Conservation (phyloP, 306 rosid genomes). For the Abrus pulchellus region DNA sequence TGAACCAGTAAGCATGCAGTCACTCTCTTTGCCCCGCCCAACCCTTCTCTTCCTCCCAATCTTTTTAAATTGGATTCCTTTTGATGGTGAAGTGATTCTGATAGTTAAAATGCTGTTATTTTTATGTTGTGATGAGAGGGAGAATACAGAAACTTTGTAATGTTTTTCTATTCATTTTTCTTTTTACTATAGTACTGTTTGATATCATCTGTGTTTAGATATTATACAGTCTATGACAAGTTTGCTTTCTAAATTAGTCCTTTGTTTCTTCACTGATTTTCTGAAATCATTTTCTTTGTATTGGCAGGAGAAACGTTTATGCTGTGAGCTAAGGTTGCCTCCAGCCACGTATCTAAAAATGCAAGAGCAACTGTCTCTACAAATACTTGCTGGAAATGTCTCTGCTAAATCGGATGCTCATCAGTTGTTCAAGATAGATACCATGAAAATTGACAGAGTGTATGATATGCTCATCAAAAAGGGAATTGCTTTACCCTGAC, state of each 20-base stretch:
- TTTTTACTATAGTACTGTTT: background rate
- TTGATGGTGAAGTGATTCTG: conserved; percentile 13
- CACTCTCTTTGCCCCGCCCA: background rate
- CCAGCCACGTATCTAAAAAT: conserved; percentile 76
- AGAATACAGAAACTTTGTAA: background rate
- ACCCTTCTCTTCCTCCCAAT: background rate
- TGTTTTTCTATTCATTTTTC: background rate
- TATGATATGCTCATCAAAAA: conserved; percentile 90
- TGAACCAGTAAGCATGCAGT: conserved; percentile 74
- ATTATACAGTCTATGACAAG: background rate
- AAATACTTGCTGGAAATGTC: conserved; percentile 68
- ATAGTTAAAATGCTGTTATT: background rate
- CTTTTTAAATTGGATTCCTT: conserved; percentile 7
- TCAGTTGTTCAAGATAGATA: conserved; percentile 79
- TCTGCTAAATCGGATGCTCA: conserved; percentile 79
- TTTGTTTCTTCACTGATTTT: conserved; percentile 26
- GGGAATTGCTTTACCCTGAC: conserved; percentile 82
- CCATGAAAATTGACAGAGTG: conserved; percentile 74
- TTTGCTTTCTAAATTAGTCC: background rate
- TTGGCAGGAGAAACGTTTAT: conserved; percentile 85
- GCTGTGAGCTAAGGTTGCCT: conserved; percentile 70
- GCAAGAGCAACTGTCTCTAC: conserved; percentile 76
- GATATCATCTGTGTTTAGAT: background rate
- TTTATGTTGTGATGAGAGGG: background rate
- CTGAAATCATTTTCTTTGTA: conserved; percentile 9